Base-by-base conservation (phyloP, 352 stramenopile genomes). In the Halophytophthora polymorphica region DNA sequence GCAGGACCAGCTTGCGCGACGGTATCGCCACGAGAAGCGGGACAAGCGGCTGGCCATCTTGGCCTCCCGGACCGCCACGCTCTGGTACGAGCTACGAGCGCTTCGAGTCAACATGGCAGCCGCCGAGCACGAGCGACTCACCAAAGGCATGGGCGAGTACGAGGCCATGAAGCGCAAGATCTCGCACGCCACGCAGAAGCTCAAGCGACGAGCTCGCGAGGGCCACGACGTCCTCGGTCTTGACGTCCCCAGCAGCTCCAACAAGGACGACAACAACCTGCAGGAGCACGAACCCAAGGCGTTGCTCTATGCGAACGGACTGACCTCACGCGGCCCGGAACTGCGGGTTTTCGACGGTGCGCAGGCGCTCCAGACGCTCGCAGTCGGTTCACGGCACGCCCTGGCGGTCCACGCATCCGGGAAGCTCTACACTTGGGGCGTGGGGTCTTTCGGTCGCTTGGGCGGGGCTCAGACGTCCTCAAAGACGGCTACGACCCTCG, bases 401-500 rank as follows among this genome's bases (percentile, higher is more conserved):
- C 48, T 93, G 0, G 82, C 79, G 0, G 66, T 93, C 18, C 73
- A 83, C 37, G 69, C 82, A 15, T 78, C 77, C 0, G 82, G 82
- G 1, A 80, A 83, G 52, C 44, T 93, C 17, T 75, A 78, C 23
- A 71, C 74, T 0, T 93, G 82, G 82, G 82, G 82, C 13, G 79
- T 88, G 17, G 82, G 82, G 0, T 78, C 77, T 0, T 93, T 86
- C 25, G 79, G 79, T 3, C 68, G 77, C 0, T 71, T 90, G 3
- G 82, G 79, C 45, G 72, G 70, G 40, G 37, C 64, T 22, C 49
- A 60, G 61, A 23, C 13, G 15, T 23, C 41, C 21, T 22, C 44
- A 52, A 23, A 17, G 13, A 43, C 14, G 11, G 22, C 48, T 36
- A 14, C 23, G 36, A 10, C 10, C 7, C 48, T 36, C 0, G 17